Evolutionary conservation across 1,284 basidiomycete species (phyloP).

Genomic region (Phaffia rhodozyma): DNA sequence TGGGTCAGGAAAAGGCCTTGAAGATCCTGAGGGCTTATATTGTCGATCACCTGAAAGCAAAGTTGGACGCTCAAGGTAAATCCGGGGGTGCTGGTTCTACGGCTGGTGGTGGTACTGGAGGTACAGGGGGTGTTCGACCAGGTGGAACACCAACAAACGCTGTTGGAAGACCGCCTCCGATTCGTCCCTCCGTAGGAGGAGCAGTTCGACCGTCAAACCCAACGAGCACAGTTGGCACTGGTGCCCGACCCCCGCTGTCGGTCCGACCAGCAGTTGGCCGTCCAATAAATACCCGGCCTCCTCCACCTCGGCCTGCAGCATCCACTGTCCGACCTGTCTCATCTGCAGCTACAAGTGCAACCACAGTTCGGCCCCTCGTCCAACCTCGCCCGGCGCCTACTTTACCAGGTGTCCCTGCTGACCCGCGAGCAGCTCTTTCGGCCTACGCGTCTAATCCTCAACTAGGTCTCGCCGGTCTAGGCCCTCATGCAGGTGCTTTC

Average conservation of each 20-base stretch:
- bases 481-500: slow-evolving; percentile 20
- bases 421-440: background rate
- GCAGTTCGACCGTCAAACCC: slow-evolving; percentile 6
- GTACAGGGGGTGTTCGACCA: background rate
- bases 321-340: slow-evolving; percentile 7
- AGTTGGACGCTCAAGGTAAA: slow-evolving; percentile 41
- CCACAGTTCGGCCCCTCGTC: background rate
- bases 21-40: slow-evolving; percentile 72
- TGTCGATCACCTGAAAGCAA: slow-evolving; percentile 71
- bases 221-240: background rate
- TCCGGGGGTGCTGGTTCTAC: background rate
- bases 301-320: background rate
- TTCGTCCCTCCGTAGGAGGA: background rate
- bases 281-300: slow-evolving; percentile 4
- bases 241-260: background rate
- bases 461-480: slow-evolving; percentile 7
- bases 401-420: slow-evolving; percentile 1
- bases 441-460: slow-evolving; percentile 6
- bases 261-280: background rate
- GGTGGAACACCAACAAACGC: background rate
- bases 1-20: slow-evolving; percentile 71
- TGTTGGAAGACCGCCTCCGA: background rate
- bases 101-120: background rate
- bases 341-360: background rate
- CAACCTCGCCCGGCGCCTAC: slow-evolving; percentile 2